These are phyloP conservation scores for Luffa aegyptiaca DNA, from an alignment of 306 rosid species.

Conservation along the genomic window DNA sequence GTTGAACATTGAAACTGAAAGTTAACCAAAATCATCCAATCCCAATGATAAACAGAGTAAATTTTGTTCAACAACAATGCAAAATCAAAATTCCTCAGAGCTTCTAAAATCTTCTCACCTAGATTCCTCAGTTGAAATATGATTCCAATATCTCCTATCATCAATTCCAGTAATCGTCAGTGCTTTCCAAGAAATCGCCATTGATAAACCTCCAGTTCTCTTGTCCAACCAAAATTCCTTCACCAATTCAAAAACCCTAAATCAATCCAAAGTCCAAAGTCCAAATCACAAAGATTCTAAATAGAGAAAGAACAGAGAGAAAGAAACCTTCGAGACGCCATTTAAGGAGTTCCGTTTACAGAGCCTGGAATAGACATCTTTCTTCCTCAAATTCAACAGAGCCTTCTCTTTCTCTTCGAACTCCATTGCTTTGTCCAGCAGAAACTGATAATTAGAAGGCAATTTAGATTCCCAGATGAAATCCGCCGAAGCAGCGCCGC, in stretches of 20 bases:
- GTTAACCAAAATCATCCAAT: background rate
- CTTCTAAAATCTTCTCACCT: slow-evolving; percentile 40
- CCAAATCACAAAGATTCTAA: background rate
- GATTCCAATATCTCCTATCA: slow-evolving; percentile 91
- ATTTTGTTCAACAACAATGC: background rate
- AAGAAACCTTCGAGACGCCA: slow-evolving; percentile 52
- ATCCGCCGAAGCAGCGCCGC: slow-evolving; percentile 70
- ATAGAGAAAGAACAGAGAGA: background rate
- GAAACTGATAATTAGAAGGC: slow-evolving; percentile 57
- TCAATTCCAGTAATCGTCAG: slow-evolving; percentile 79
- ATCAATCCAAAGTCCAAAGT: background rate
- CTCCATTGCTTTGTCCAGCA: slow-evolving; percentile 38
- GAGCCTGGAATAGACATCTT: slow-evolving; percentile 57
- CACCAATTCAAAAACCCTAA: slow-evolving; percentile 11
- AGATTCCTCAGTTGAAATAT: slow-evolving; percentile 54
- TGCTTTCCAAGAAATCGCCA: slow-evolving; percentile 60
- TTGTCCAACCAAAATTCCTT: slow-evolving; percentile 80
- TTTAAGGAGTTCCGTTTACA: slow-evolving; percentile 53
- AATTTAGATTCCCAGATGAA: slow-evolving; percentile 81
- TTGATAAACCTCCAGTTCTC: slow-evolving; percentile 44
- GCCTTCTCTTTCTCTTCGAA: slow-evolving; percentile 8
- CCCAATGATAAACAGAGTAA: background rate
- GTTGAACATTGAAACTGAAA: background rate
- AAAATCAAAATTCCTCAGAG: background rate
- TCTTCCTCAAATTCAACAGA: slow-evolving; percentile 33